phyloP scores from a whole-genome alignment of 202 grass and related monocot species.

The Panicum hallii region DNA sequence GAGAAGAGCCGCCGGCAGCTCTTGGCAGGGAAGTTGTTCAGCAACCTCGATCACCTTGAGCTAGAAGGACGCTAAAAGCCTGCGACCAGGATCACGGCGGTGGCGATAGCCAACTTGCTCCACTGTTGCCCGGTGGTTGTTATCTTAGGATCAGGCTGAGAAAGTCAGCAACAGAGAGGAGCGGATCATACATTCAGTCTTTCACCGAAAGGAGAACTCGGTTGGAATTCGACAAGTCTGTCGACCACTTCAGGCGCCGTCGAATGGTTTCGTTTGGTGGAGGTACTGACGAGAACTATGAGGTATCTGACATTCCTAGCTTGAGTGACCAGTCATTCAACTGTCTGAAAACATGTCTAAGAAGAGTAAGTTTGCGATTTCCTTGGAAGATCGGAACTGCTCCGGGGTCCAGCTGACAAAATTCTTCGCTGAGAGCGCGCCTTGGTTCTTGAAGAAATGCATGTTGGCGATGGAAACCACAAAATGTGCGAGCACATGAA shows the following conservation, averaged over 20 bases:
- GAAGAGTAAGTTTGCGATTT: not conserved
- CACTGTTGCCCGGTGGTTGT: no score
- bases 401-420: not conserved
- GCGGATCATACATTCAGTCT: no score
- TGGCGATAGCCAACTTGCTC: no score
- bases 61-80: no score
- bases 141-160: no score
- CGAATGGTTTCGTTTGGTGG: not conserved
- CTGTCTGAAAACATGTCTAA: not conserved
- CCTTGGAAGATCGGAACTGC: not conserved
- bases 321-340: not conserved
- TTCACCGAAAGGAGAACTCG: no score
- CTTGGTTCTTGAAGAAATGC: not conserved
- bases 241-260: not conserved
- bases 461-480: not conserved
- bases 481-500: constrained; percentile 3
- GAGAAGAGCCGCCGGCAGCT: no score
- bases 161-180: no score
- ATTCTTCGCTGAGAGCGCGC: constrained; percentile 9
- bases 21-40: no score
- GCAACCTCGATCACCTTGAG: no score
- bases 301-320: not conserved
- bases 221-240: not conserved
- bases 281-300: no score
- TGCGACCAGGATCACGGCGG: no score